Evolutionary conservation across 2,329 filamentous ascomycete species (phyloP), one percentile per base, ranked within the genome.

Genomic region (Penicillium psychrosexuale): DNA sequence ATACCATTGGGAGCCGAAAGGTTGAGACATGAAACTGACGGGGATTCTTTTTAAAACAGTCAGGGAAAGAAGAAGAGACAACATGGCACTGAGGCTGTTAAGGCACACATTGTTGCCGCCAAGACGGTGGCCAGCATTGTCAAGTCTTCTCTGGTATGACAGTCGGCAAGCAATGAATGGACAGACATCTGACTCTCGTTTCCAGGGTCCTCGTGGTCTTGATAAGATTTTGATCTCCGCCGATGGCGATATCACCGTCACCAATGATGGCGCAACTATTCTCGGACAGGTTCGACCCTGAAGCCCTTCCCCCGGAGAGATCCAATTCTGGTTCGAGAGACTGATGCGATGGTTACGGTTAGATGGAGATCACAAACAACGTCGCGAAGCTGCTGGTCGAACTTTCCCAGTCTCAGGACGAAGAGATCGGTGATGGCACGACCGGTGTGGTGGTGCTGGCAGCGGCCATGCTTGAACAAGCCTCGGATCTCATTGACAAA

Each of bases 361-460:
- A 96, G 83, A 99, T 99, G 94, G 94, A 99, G 80, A 93, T 99
- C 66, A 90, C 90, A 66, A 97, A 99, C 82, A 93, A 97, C 76
- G 91, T 99, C 59, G 94, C 94, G 60, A 97, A 97, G 80, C 83
- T 99, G 48, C 81, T 99, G 57, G 94, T 99, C 47, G 93, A 97
- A 74, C 86, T 99, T 38, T 97, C 94, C 61, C 97, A 96, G 80
- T 97, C 94, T 37, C 94, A 99, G 75, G 94, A 99, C 70, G 93
- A 97, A 67, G 94, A 99, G 78, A 99, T 99, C 69, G 94, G 94
- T 71, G 94, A 99, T 73, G 94, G 94, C 62, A 99, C 94, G 60
- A 99, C 94, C 0, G 94, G 94, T 75, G 94, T 99, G 13, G 94
- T 99, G 48, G 95, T 99, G 46, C 80, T 99, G 64, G 94, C 94